phyloP scores from a whole-genome alignment of 208 protist genomes.

The Acanthamoeba triangularis region DNA sequence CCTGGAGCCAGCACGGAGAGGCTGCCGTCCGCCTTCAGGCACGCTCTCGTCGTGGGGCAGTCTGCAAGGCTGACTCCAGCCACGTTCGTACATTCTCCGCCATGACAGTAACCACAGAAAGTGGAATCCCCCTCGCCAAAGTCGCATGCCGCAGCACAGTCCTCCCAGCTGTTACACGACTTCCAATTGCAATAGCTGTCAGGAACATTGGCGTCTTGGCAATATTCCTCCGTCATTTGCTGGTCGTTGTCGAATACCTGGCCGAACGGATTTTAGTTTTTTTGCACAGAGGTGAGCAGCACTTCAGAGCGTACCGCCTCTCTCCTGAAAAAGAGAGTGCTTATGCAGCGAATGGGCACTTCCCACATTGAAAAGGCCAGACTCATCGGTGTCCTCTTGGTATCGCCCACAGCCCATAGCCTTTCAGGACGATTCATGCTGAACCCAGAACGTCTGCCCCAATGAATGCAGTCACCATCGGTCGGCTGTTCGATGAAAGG shows the following conservation, averaged over 20 bases:
- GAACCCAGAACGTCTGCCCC: not conserved
- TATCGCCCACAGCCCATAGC: not conserved
- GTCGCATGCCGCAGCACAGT: not conserved
- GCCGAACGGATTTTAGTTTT: too few species aligned
- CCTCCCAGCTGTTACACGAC: not conserved
- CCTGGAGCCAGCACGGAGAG: too few species aligned
- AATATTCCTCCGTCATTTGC: not conserved
- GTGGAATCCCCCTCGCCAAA: not conserved
- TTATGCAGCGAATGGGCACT: not conserved
- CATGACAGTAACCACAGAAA: not conserved
- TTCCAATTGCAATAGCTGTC: not conserved
- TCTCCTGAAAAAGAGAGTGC: not conserved
- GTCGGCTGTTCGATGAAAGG: too few species aligned
- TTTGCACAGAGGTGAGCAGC: too few species aligned
- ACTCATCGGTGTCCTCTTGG: not conserved
- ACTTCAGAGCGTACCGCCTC: not conserved
- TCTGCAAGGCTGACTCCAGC: too few species aligned
- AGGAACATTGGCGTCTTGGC: not conserved
- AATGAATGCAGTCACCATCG: not conserved
- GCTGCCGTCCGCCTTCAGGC: too few species aligned
- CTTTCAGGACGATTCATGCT: not conserved
- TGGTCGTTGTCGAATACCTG: too few species aligned
- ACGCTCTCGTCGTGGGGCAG: too few species aligned
- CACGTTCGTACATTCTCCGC: not conserved
- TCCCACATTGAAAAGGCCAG: not conserved